Conservation (phyloP, 2,329 filamentous ascomycete species). For the Venturia pyrina region DNA sequence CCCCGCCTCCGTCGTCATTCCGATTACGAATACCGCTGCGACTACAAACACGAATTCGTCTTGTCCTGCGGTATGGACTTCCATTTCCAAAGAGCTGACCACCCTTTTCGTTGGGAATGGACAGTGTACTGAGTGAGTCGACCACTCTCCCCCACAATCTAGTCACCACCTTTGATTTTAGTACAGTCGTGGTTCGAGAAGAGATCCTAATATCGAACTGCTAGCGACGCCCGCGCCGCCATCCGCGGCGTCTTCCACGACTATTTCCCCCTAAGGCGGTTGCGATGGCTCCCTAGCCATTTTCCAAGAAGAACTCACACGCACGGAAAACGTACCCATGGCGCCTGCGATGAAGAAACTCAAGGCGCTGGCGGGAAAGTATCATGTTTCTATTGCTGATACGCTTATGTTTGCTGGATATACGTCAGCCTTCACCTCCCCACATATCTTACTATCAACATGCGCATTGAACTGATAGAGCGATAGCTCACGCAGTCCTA, state of each 20-base stretch:
- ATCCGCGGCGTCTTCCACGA: conserved; percentile 29
- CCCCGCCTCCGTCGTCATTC: not conserved
- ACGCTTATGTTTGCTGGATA: conserved; percentile 40
- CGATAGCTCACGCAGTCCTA: conserved; percentile 32
- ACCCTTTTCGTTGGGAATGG: conserved; percentile 18
- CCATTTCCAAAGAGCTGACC: conserved; percentile 21
- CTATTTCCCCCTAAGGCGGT: conserved; percentile 21
- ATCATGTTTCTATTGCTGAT: conserved; percentile 42
- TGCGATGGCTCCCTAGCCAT: conserved; percentile 34
- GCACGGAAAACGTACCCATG: conserved; percentile 35
- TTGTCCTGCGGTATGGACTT: conserved; percentile 23
- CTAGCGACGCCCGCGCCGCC: conserved; percentile 22
- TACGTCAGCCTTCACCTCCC: too few relatives aligned
- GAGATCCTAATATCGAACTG: conserved; percentile 9
- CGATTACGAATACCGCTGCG: not conserved
- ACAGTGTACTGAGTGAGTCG: conserved; percentile 22
- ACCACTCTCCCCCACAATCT: conserved; percentile 20
- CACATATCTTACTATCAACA: too few relatives aligned
- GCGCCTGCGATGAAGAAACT: conserved; percentile 30
- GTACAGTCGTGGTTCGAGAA: too few relatives aligned
- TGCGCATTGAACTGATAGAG: too few relatives aligned
- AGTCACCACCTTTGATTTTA: conserved; percentile 13
- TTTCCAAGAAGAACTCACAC: conserved; percentile 24
- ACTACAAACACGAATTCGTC: not conserved
- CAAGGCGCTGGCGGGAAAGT: conserved; percentile 29